Evolutionary conservation across 2,329 filamentous ascomycete species (phyloP), one percentile per base, ranked within the genome.

Genomic region (Aureobasidium sp.): DNA sequence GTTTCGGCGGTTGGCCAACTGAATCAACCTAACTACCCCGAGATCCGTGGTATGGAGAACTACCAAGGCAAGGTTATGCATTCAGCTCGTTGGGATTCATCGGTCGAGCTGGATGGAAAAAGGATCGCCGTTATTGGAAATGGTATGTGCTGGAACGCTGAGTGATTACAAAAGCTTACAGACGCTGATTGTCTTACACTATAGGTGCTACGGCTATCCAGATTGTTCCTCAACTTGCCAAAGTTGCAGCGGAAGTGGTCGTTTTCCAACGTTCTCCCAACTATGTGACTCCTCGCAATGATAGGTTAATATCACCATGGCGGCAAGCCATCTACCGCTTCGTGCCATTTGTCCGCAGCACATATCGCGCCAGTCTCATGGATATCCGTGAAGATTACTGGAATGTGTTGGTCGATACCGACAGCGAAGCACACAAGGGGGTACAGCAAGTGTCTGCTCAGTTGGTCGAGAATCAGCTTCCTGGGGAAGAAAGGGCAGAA

Each of bases 241-340:
- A 85, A 50, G 77, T 81, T 3, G 84, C 82, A 13, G 78, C 81
- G 3, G 77, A 81, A 16, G 73, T 90, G 20, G 84, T 82, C 0
- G 76, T 90, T 18, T 89, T 86, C 72, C 87, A 90, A 71, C 79
- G 88, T 18, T 86, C 85, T 0, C 85, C 88, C 0, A 89, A 89
- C 69, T 90, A 87, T 86, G 74, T 89, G 8, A 80, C 87, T 3
- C 86, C 87, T 4, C 84, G 87, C 20, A 67, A 76, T 3, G 87
- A 90, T 65, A 76, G 73, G 1, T 75, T 80, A 0, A 80, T 89
- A 3, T 79, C 83, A 3, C 63, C 78, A 0, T 66, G 82, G 48
- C 76, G 79, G 68, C 77, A 81, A 31, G 74, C 75, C 73, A 2
- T 75, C 80, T 0, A 80, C 88, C 3, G 79, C 83, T 2, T 63